phyloP scores from a whole-genome alignment of 2,329 filamentous ascomycete species.

The Aspergillus tubingensis region DNA sequence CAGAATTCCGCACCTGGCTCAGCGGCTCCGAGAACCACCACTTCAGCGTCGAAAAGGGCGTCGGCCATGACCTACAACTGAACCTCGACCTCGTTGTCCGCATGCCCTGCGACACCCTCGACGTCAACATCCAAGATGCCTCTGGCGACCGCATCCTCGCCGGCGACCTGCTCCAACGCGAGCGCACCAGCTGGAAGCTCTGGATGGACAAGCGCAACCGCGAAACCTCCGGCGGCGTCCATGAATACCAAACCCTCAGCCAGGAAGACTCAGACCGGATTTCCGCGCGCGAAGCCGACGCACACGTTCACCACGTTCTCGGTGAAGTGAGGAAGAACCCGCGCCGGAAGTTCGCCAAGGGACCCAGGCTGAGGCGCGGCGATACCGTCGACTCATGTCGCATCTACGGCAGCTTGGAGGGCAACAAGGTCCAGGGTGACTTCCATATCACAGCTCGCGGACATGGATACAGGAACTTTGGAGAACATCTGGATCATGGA shows the following conservation, averaged over 20 bases:
- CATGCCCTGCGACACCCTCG: constrained; percentile 86
- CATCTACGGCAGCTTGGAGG: constrained; percentile 83
- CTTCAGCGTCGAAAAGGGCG: constrained; percentile 89
- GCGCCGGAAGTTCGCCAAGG: constrained; percentile 67
- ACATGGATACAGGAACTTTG: constrained; percentile 86
- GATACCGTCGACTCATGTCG: constrained; percentile 74
- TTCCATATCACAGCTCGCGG: constrained; percentile 96
- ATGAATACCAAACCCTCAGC: constrained; percentile 55
- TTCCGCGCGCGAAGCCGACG: constrained; percentile 62
- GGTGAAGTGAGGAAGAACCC: constrained; percentile 69
- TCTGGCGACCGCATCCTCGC: constrained; percentile 89
- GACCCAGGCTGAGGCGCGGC: constrained; percentile 63
- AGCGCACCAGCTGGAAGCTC: constrained; percentile 76
- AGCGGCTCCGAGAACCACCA: constrained; percentile 79
- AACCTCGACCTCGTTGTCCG: constrained; percentile 91
- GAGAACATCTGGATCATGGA: constrained; percentile 76
- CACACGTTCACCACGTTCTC: constrained; percentile 90
- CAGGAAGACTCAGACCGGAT: constrained; percentile 63
- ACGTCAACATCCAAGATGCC: constrained; percentile 96
- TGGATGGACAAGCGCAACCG: constrained; percentile 73
- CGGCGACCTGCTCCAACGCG: constrained; percentile 69
- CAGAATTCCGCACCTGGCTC: constrained; percentile 82
- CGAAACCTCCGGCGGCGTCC: constrained; percentile 59
- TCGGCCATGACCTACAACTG: constrained; percentile 85
- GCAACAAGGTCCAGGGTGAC: constrained; percentile 97